phyloP scores from a whole-genome alignment of 2,329 filamentous ascomycete genomes.

The Sporothrix humicola region DNA sequence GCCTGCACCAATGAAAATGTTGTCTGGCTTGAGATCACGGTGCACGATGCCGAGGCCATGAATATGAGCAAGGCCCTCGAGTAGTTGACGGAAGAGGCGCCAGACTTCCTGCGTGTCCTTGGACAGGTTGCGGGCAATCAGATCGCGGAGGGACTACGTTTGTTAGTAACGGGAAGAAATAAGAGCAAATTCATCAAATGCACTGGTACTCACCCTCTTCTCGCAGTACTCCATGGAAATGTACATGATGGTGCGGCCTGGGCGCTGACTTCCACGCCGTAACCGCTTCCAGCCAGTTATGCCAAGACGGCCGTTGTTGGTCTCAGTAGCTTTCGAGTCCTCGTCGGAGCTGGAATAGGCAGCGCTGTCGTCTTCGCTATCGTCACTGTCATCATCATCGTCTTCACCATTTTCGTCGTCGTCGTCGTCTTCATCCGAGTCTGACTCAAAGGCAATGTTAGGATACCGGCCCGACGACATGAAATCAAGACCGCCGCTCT shows the following conservation, averaged over 20 bases:
- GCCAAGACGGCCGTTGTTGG: constrained; percentile 31
- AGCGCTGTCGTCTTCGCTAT: constrained; percentile 31
- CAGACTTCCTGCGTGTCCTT: constrained; percentile 80
- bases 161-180: constrained; percentile 33
- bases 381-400: constrained; percentile 37
- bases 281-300: constrained; percentile 36
- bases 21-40: constrained; percentile 94
- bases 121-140: constrained; percentile 77
- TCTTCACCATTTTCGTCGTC: constrained; percentile 47
- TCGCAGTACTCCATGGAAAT: constrained; percentile 99
- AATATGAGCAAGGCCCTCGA: constrained; percentile 89
- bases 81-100: constrained; percentile 87
- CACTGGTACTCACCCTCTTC: constrained; percentile 63
- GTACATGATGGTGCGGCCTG: constrained; percentile 78
- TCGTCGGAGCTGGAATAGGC: constrained; percentile 34
- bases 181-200: neutral
- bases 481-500: constrained; percentile 85
- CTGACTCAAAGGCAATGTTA: constrained; percentile 74
- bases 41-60: constrained; percentile 92
- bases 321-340: constrained; percentile 36
- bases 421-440: constrained; percentile 53
- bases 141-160: constrained; percentile 76
- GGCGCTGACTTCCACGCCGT: constrained; percentile 51
- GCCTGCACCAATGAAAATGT: constrained; percentile 80
- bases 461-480: constrained; percentile 84